Base-by-base conservation (phyloP, 2,329 filamentous ascomycete genomes). In the Lachnellula arida region DNA sequence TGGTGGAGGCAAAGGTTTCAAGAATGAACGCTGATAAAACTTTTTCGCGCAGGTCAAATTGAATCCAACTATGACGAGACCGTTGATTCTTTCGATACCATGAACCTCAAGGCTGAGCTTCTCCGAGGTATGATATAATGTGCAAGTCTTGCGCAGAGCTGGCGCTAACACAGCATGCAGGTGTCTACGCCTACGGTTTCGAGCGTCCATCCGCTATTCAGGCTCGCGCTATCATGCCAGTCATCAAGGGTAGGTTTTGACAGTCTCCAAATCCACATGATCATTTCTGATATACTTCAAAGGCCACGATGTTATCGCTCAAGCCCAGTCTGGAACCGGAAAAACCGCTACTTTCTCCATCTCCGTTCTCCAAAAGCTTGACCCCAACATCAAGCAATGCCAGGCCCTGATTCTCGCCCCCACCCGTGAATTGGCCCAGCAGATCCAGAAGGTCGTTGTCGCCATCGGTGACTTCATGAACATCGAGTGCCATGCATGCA, bases 11-110 rank as follows among this genome's bases (percentile, higher is more conserved):
- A 12, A 49, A 47, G 39, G 40, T 49, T 43, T 17, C 49, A 51
- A 46, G 54, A 58, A 59, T 49, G 37, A 51, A 51, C 44, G 59
- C 65, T 69, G 55, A 66, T 57, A 34, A 58, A 52, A 60, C 51
- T 58, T 60, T 51, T 51, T 50, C 40, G 32, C 37, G 71, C 75
- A 96, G 93, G 88, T 79, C 91, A 96, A 82, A 99, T 99, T 84
- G 95, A 99, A 85, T 96, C 92, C 75, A 99, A 99, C 90, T 99
- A 97, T 82, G 94, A 99, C 85, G 92, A 97, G 85, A 92, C 93
- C 72, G 93, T 94, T 78, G 95, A 99, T 80, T 96, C 91, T 61
- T 99, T 99, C 80, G 94, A 99, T 79, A 84, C 92, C 71, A 99
- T 99, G 94, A 87, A 86, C 80, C 85, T 99, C 73, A 96, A 95